Conservation (phyloP, 192 early-diverging fungal genomes). For the Coemansia sp. region DNA sequence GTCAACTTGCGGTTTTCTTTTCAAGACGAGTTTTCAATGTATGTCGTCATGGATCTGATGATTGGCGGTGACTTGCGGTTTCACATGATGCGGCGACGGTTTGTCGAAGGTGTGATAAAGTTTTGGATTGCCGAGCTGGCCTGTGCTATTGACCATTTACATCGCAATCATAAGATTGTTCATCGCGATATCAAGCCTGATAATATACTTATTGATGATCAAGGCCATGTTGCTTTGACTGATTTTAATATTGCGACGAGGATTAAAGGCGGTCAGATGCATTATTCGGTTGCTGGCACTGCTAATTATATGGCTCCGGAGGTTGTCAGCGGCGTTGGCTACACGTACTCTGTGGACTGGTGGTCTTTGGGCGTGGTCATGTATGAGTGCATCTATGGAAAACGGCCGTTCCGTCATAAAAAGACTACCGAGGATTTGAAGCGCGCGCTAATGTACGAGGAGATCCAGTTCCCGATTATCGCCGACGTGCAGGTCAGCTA, state of each 20-base stretch:
- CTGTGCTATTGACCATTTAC: constrained; percentile 80
- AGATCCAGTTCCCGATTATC: constrained; percentile 62
- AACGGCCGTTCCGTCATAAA: constrained; percentile 66
- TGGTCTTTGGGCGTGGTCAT: constrained; percentile 91
- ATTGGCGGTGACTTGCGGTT: constrained; percentile 92
- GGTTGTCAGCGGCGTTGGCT: constrained; percentile 66
- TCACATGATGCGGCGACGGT: constrained; percentile 62
- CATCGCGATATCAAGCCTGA: constrained; percentile 97
- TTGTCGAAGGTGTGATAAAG: constrained; percentile 73
- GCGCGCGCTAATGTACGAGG: constrained; percentile 63
- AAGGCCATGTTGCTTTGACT: constrained; percentile 86
- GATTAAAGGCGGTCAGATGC: constrained; percentile 54
- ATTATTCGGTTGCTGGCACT: constrained; percentile 86
- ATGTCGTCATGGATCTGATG: constrained; percentile 94
- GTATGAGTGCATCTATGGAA: constrained; percentile 85
- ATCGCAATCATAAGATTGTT: constrained; percentile 70
- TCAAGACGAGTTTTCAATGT: constrained; percentile 92
- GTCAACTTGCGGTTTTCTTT: constrained; percentile 94
- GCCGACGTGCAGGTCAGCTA: constrained; percentile 56
- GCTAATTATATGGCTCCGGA: constrained; percentile 92
- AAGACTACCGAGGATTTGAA: constrained; percentile 63
- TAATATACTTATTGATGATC: constrained; percentile 75
- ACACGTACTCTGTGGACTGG: constrained; percentile 87
- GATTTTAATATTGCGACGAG: constrained; percentile 96
- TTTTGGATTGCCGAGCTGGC: constrained; percentile 91